phyloP scores from a whole-genome alignment of 352 stramenopile genomes.

The Thalassiosira ordinaria region DNA sequence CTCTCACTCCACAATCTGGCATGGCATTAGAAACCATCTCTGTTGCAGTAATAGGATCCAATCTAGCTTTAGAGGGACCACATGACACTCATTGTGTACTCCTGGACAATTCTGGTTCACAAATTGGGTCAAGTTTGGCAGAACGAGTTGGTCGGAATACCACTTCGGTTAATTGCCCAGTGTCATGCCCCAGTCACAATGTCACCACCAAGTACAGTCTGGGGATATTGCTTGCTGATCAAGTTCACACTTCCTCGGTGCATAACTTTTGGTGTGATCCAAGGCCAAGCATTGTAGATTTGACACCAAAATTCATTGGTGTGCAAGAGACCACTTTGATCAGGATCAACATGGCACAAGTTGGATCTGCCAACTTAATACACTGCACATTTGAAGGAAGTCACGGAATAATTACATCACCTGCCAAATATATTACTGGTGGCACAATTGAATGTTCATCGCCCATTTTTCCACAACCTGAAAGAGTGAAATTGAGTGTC shows the following conservation, averaged over 20 bases:
- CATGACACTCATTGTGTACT: constrained; percentile 19
- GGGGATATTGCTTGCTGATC: constrained; percentile 11
- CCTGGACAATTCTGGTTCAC: constrained; percentile 4
- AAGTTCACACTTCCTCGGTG: neutral
- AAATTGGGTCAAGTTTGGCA: constrained; percentile 18
- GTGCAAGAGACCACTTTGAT: constrained; percentile 24
- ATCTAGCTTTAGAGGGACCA: neutral
- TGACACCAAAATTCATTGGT: constrained; percentile 19
- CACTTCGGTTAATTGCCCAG: constrained; percentile 13
- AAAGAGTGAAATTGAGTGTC: constrained; percentile 35
- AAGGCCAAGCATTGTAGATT: constrained; percentile 12
- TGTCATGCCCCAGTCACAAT: constrained; percentile 21
- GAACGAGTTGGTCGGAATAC: constrained; percentile 11
- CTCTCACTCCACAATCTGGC: constrained; percentile 24
- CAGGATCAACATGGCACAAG: constrained; percentile 1
- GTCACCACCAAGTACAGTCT: constrained; percentile 7
- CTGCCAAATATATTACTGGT: neutral
- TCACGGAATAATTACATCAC: neutral
- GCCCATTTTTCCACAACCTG: constrained; percentile 17
- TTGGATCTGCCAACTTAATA: neutral
- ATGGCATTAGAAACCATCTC: neutral
- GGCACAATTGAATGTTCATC: constrained; percentile 24
- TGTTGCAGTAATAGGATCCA: constrained; percentile 18
- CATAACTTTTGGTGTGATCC: constrained; percentile 40
- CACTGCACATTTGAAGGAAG: constrained; percentile 27